Evolutionary conservation across 225 moss, liverwort and hornwort species (phyloP), one percentile per base, ranked within the genome.

Genomic region (Climacium dendroides): DNA sequence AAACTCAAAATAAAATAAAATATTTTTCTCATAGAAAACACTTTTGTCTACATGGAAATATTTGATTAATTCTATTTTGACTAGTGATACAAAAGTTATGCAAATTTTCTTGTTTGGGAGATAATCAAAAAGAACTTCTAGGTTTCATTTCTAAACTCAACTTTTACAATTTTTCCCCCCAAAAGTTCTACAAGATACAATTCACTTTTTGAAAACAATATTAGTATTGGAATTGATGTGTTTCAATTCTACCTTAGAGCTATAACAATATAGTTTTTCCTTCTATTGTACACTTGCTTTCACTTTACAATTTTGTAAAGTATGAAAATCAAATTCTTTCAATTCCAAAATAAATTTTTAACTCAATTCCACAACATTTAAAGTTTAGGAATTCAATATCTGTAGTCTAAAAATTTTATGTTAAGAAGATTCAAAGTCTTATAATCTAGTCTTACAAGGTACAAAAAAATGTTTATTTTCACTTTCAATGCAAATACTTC

Each of bases 31-130:
- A 10, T 35, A 35, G 19, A 65, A 10, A 3, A 19, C 19, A 3
- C 0, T 35, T 65, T 65, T 35, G 10, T 65, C 3, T 17, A 17
- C 0, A 65, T 35, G 11, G 19, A 35, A 19, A 6, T 35, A 11
- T 65, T 65, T 35, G 4, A 65, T 65, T 35, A 9, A 65, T n/a
- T 65, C n/a, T 64, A 20, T 35, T 35, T n/a, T 20, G 20, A n/a
- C 11, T 3, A 20, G n/a, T n/a, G 6, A 19, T 65, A 20, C 8
- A 8, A 65, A 35, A n/a, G 3, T n/a, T 20, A n/a, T n/a, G 11
- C 20, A 32, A 25, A 63, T 2, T n/a, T 66, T 66, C 19, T n/a
- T 6, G 11, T 19, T 66, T n/a, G 1, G 3, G 0, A 0, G 11
- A 4, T 12, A n/a, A 12, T n/a, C 2, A 66, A 64, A 62, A 35